Percentiles rank a stretch among this genome's conserved stretches.
Conservation (phyloP, 2,329 filamentous ascomycete species). For the Phaeophleospora eucalypticola region DNA sequence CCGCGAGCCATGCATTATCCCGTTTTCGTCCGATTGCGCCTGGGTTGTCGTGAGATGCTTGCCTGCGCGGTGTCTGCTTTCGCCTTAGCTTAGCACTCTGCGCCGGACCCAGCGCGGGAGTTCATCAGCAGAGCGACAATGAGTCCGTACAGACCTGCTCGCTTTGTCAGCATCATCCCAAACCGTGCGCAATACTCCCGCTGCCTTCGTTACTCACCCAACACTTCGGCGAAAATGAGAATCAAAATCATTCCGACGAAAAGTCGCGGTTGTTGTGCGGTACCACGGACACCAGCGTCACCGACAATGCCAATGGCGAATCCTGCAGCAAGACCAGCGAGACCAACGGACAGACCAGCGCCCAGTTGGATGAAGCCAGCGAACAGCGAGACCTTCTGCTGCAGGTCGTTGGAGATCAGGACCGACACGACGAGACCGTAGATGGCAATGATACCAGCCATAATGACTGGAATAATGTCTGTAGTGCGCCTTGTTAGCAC, state of each 20-base stretch:
- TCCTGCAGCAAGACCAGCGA: constrained; percentile 39
- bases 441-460: constrained; percentile 99
- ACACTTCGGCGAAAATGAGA: constrained; percentile 98
- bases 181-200: background rate
- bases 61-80: constrained; percentile 48
- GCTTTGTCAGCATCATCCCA: constrained; percentile 12
- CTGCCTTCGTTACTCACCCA: constrained; percentile 61
- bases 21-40: constrained; percentile 10
- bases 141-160: constrained; percentile 88
- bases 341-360: constrained; percentile 48
- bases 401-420: constrained; percentile 51
- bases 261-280: constrained; percentile 75
- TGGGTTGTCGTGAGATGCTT: constrained; percentile 26
- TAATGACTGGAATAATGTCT: constrained; percentile 99
- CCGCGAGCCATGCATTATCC: background rate
- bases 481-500: constrained; percentile 17
- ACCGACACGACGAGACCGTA: constrained; percentile 58
- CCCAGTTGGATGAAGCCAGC: constrained; percentile 52
- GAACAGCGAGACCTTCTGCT: constrained; percentile 46
- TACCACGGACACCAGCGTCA: constrained; percentile 84
- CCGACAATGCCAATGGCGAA: constrained; percentile 55
- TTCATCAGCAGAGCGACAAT: constrained; percentile 99
- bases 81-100: constrained; percentile 60
- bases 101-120: constrained; percentile 63
- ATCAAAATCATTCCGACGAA: constrained; percentile 99